A percentile compares a stretch with the other conserved stretches of the same genome.
These are phyloP conservation scores for Punica granatum DNA, from an alignment of 345 rosid genomes.

Conservation along the genomic window DNA sequence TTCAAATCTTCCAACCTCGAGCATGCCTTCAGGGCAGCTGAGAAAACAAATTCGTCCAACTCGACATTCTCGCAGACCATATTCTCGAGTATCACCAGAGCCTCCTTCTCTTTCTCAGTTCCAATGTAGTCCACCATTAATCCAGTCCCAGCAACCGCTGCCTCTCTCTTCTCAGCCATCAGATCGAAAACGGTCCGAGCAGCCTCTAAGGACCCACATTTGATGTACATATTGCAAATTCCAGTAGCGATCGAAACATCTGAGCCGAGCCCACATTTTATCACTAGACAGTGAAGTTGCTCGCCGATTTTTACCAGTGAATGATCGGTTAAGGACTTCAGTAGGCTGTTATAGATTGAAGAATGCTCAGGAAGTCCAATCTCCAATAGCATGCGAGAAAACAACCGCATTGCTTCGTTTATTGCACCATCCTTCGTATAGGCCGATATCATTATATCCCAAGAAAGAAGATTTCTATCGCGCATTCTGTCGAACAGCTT, in stretches of 20 bases:
- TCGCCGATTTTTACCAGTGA: conserved; percentile 37
- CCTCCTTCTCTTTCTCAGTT: conserved; percentile 36
- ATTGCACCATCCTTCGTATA: conserved; percentile 29
- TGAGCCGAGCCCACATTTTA: conserved; percentile 35
- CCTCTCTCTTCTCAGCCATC: conserved; percentile 37
- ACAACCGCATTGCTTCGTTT: conserved; percentile 32
- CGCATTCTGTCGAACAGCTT: conserved; percentile 53
- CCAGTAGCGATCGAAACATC: conserved; percentile 30
- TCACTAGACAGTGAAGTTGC: conserved; percentile 52
- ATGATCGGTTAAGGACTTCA: conserved; percentile 36
- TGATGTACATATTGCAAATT: conserved; percentile 52
- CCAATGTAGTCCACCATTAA: conserved; percentile 55
- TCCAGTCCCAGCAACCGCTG: conserved; percentile 49
- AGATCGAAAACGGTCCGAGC: conserved; percentile 45
- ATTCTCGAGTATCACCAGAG: conserved; percentile 33
- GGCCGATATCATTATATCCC: conserved; percentile 46
- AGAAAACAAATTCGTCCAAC: conserved; percentile 58
- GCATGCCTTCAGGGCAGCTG: conserved; percentile 65
- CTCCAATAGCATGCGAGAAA: conserved; percentile 26
- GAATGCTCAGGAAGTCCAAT: conserved; percentile 28
- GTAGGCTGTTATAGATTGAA: conserved; percentile 29
- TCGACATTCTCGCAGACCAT: conserved; percentile 45
- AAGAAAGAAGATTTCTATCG: conserved; percentile 34
- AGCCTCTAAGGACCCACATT: conserved; percentile 52
- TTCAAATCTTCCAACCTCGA: conserved; percentile 37